These are phyloP conservation scores for Talaromyces ruber DNA, from an alignment of 495 filamentous ascomycete species.

Conservation along the genomic window DNA sequence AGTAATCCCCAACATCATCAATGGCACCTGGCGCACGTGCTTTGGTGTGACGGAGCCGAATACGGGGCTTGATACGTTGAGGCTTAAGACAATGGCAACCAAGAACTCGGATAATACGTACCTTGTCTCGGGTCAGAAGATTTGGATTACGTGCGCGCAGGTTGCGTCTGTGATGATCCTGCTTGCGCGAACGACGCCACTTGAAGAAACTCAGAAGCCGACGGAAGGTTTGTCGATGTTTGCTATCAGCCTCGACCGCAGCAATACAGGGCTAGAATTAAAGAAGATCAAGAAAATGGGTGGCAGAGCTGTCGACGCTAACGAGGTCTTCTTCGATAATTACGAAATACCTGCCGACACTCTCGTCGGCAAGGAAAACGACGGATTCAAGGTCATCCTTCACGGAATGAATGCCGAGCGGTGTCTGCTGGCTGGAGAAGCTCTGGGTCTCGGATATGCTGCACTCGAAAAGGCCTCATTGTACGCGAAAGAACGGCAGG, in stretches of 20 bases:
- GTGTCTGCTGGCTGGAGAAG: constrained; percentile 58
- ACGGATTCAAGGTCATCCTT: constrained; percentile 59
- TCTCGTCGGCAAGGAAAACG: constrained; percentile 51
- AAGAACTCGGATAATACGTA: constrained; percentile 40
- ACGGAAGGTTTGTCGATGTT: constrained; percentile 67
- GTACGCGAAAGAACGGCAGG: constrained; percentile 50
- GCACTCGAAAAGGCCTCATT: constrained; percentile 45
- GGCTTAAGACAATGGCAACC: constrained; percentile 51
- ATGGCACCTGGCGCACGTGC: constrained; percentile 58
- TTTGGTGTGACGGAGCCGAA: constrained; percentile 41
- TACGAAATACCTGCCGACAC: constrained; percentile 46
- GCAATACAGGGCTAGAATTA: constrained; percentile 47
- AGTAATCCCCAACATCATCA: constrained; percentile 61
- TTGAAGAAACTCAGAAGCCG: constrained; percentile 55
- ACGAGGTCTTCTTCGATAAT: constrained; percentile 64
- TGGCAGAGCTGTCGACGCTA: constrained; percentile 56
- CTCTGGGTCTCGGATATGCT: constrained; percentile 57
- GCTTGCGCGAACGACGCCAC: constrained; percentile 62
- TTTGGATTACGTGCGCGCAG: constrained; percentile 76
- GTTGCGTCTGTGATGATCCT: constrained; percentile 72
- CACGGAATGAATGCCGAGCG: constrained; percentile 70
- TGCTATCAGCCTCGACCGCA: constrained; percentile 62
- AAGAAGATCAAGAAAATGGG: constrained; percentile 70
- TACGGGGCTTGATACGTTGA: constrained; percentile 66
- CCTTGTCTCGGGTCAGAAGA: constrained; percentile 65